Base-by-base conservation (phyloP, 208 protist genomes). In the Vickermania spadyakhi region DNA sequence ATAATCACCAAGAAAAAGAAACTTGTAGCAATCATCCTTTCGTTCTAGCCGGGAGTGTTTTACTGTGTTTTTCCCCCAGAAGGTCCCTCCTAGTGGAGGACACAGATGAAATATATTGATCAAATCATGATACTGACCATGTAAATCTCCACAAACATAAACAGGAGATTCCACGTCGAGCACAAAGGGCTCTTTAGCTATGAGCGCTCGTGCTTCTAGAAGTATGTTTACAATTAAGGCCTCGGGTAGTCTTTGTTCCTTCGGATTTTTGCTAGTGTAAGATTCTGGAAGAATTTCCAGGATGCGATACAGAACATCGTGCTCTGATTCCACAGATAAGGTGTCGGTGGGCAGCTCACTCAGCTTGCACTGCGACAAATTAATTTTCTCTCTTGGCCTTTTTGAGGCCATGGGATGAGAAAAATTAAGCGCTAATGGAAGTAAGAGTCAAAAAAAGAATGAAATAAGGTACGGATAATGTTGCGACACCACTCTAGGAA, bases 41-140 rank as follows among this genome's bases (percentile, higher is more conserved):
- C 2, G 5, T 26, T 53, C 28, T 57, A 1, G 61, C 14, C 25
- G 23, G 27, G 5, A 25, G 27, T 29, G 3, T 31, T 45, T 45
- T 7, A 18, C 18, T 14, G 50, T 57, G 58, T 66, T 3, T 22
- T 30, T 52, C 28, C 57, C 68, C 31, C 80, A 84, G 50, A 81
- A 62, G 0, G 45, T 72, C 0, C 76, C 77, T 1, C 73, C 70
- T 4, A 89, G 71, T 7, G 86, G 79, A 13, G 84, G 79, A 52
- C 91, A 84, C 26, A 84, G 68, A 11, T 70, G 70, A 52, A 98
- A 99, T 56, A 99, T 96, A 70, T 99, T 96, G 0, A 98, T 50
- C 18, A 99, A 70, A 70, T 99, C 97, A 69, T 98, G 98, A 70
- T 94, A 98, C 73, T 99, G 98, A 1, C 98, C 98, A 69, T 99